Evolutionary conservation across 331 rosid genomes (phyloP).

Genomic region (Erythrophleum ivorense): DNA sequence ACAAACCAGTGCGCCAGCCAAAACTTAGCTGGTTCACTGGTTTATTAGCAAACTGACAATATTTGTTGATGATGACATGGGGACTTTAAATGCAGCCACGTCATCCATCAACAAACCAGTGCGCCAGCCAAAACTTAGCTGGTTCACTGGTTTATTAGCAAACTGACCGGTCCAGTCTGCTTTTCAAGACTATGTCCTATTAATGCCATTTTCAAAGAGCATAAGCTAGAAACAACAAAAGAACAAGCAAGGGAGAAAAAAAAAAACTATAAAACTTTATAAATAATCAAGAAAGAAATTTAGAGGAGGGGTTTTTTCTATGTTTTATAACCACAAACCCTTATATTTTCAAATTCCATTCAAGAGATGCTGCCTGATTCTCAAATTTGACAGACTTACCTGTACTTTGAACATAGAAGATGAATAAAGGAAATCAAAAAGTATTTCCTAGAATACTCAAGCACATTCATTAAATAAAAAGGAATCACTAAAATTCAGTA

Average conservation of each 20-base stretch:
- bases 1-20: neutral
- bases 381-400: constrained; percentile 6
- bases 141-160: neutral
- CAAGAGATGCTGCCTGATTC: neutral
- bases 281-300: neutral
- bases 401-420: constrained; percentile 26
- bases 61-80: neutral
- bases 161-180: neutral
- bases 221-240: neutral
- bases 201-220: neutral
- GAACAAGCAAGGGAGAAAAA: neutral
- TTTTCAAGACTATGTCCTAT: neutral
- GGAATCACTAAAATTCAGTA: constrained; percentile 23
- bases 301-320: neutral
- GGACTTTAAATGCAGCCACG: neutral
- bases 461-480: constrained; percentile 17
- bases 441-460: constrained; percentile 30
- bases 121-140: neutral
- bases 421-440: constrained; percentile 5
- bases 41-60: neutral
- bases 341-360: neutral
- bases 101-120: neutral
- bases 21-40: neutral
- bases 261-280: neutral
- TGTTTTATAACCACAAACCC: constrained; percentile 21